Conservation (phyloP, 441 rosid species). For the Eutrema salsugineum region DNA sequence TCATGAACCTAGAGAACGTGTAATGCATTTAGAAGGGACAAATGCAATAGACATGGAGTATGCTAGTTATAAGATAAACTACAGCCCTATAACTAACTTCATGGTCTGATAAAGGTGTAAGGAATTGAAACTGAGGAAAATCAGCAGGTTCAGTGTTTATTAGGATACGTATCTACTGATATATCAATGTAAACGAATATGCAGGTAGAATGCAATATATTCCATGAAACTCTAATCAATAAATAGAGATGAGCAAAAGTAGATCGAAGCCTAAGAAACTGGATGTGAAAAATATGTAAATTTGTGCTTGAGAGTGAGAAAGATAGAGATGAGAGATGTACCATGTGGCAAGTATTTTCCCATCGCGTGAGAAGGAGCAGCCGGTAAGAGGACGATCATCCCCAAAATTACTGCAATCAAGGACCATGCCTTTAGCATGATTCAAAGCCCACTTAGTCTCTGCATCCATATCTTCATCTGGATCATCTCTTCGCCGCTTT, state of each 20-base stretch:
- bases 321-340: constrained; percentile 22
- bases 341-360: constrained; percentile 77
- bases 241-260: not conserved
- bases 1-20: not conserved
- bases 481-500: constrained; percentile 72
- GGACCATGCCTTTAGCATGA: constrained; percentile 61
- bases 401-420: constrained; percentile 85
- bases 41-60: not conserved
- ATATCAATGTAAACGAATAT: not conserved
- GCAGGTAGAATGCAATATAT: not conserved
- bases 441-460: constrained; percentile 71
- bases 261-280: not conserved
- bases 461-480: constrained; percentile 88
- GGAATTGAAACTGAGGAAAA: not conserved
- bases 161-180: not conserved
- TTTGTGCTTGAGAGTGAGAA: not conserved
- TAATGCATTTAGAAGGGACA: not conserved
- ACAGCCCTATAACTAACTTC: not conserved
- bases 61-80: not conserved
- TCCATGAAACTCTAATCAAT: not conserved
- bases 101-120: not conserved
- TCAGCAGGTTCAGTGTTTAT: not conserved
- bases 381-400: constrained; percentile 90
- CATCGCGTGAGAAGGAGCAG: constrained; percentile 81
- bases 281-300: not conserved